Conservation (phyloP, 116 monocot genomes). For the Trichopus zeylanicus region DNA sequence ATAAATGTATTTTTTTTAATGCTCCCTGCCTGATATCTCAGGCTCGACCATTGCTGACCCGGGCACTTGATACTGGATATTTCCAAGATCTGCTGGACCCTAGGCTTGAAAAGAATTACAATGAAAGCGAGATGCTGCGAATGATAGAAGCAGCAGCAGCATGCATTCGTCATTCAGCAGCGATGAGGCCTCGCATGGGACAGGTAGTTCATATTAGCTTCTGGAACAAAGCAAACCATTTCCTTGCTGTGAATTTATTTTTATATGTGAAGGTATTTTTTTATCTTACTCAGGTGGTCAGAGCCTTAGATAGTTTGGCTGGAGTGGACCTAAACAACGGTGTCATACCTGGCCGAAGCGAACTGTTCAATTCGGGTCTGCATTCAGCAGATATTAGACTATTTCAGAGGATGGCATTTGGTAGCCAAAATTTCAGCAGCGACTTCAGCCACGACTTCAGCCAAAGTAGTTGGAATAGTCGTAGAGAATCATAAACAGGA, state of each 20-base stretch:
- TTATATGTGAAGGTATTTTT: neutral
- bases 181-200: constrained; percentile 90
- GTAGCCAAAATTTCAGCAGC: constrained; percentile 33
- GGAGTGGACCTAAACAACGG: constrained; percentile 70
- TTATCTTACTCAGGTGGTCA: constrained; percentile 48
- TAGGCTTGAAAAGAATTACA: constrained; percentile 55
- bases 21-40: constrained; percentile 16
- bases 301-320: constrained; percentile 59
- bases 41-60: constrained; percentile 69
- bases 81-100: constrained; percentile 54
- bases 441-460: constrained; percentile 34
- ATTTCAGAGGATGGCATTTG: constrained; percentile 61
- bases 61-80: constrained; percentile 55
- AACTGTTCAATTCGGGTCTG: constrained; percentile 29
- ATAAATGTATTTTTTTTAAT: too few species aligned
- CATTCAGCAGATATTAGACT: constrained; percentile 46
- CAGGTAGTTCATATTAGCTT: constrained; percentile 36
- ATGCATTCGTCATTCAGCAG: constrained; percentile 81
- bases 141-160: constrained; percentile 93
- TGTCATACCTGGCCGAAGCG: constrained; percentile 47
- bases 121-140: constrained; percentile 63
- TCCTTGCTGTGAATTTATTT: neutral
- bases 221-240: neutral
- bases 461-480: neutral
- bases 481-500: neutral